Evolutionary conservation across 805 yeast genomes (phyloP).

Genomic region (Kluyveromyces lactis): DNA sequence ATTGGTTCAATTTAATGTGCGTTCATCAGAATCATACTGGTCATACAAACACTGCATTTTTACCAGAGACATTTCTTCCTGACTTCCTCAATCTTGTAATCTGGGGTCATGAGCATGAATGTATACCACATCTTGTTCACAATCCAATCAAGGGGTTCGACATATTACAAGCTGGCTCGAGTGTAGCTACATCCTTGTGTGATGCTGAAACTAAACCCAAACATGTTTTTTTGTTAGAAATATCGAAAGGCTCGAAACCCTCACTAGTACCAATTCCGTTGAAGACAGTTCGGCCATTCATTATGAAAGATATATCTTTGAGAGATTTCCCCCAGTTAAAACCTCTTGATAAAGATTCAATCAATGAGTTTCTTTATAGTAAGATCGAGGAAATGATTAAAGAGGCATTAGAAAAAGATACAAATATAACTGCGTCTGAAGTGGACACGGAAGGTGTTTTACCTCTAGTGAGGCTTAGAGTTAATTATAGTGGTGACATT

Average conservation of each 20-base stretch:
- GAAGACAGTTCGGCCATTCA: constrained; percentile 73
- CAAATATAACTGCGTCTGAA: constrained; percentile 4
- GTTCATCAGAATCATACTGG: constrained; percentile 89
- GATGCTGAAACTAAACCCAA: constrained; percentile 78
- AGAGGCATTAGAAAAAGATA: constrained; percentile 38
- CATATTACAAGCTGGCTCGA: constrained; percentile 87
- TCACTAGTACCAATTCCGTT: constrained; percentile 35
- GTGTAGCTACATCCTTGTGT: constrained; percentile 82
- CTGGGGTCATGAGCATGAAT: constrained; percentile 99
- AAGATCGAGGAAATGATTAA: constrained; percentile 62
- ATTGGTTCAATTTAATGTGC: constrained; percentile 79
- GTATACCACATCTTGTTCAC: constrained; percentile 59
- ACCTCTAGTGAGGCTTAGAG: constrained; percentile 75
- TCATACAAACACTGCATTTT: constrained; percentile 69
- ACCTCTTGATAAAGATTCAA: constrained; percentile 55
- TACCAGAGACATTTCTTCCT: constrained; percentile 83
- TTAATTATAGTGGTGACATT: constrained; percentile 53
- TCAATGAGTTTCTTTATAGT: constrained; percentile 48
- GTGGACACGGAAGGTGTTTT: constrained; percentile 43
- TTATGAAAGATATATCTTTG: constrained; percentile 57
- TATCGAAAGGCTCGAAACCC: constrained; percentile 54
- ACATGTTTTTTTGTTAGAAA: constrained; percentile 60
- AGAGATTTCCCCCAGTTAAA: constrained; percentile 42
- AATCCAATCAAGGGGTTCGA: constrained; percentile 54
- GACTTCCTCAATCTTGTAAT: constrained; percentile 70